Evolutionary conservation across 139 green algal genomes (phyloP).

Genomic region (Chlorella sorokiniana): DNA sequence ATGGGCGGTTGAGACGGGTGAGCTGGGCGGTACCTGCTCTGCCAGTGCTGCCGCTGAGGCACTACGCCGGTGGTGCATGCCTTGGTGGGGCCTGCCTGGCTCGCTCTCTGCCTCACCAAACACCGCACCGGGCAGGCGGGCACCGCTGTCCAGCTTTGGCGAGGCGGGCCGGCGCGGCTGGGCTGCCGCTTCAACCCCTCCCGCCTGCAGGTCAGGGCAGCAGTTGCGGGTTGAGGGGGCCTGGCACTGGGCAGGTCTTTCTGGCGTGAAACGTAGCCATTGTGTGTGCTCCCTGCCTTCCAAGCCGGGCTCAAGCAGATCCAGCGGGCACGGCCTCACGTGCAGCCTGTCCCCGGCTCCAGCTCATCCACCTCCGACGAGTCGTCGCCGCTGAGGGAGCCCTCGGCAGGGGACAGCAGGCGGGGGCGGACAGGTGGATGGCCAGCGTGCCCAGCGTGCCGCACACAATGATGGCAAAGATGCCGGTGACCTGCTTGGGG

Average conservation of each 20-base stretch:
- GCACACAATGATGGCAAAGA: constrained; percentile 81
- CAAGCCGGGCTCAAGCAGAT: no score
- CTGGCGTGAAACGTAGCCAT: no score
- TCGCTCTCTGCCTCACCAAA: not conserved
- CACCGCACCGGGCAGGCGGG: no score
- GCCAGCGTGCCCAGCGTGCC: constrained; percentile 62
- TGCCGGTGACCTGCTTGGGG: constrained; percentile 38
- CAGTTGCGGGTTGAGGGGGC: no score
- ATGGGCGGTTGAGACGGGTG: not conserved
- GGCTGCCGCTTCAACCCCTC: no score
- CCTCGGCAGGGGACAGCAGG: constrained; percentile 41
- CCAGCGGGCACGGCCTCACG: no score
- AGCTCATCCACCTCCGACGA: not conserved
- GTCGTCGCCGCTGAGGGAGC: not conserved
- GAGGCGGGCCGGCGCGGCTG: no score
- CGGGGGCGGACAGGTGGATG: constrained; percentile 48
- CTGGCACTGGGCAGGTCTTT: no score
- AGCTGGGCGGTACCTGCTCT: not conserved
- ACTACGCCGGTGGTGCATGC: not conserved
- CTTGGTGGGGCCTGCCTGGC: not conserved
- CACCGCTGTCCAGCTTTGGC: no score
- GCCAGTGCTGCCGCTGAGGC: not conserved
- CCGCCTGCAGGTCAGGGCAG: no score
- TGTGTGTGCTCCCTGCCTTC: no score
- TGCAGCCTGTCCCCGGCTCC: not conserved